phyloP scores from a whole-genome alignment of 2,329 filamentous ascomycete genomes.

The Colletotrichum sansevieriae region DNA sequence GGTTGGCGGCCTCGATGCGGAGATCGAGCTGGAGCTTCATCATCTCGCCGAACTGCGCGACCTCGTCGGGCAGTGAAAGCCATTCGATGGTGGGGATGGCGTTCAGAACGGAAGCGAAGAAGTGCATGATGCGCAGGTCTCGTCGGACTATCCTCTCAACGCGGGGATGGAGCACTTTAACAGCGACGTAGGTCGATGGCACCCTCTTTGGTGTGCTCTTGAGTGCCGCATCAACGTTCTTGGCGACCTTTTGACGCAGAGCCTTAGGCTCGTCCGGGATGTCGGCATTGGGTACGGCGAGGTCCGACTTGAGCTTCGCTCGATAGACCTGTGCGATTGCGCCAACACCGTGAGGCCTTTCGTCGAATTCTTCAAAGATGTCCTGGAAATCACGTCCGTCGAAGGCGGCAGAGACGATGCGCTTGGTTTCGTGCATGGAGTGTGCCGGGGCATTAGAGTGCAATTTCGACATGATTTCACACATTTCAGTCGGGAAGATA shows the following conservation, averaged over 20 bases:
- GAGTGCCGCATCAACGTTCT: constrained; percentile 86
- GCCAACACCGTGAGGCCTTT: constrained; percentile 89
- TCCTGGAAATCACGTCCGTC: constrained; percentile 83
- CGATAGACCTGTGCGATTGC: constrained; percentile 99
- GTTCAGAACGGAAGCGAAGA: constrained; percentile 89
- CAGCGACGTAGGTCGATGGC: constrained; percentile 91
- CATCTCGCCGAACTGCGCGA: constrained; percentile 95
- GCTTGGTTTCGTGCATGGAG: constrained; percentile 82
- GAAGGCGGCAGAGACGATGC: constrained; percentile 85
- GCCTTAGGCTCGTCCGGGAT: constrained; percentile 61
- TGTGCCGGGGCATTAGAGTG: constrained; percentile 96
- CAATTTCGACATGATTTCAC: constrained; percentile 90
- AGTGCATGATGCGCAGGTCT: constrained; percentile 92
- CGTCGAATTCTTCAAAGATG: constrained; percentile 96
- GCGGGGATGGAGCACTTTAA: constrained; percentile 94
- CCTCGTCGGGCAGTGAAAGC: constrained; percentile 95
- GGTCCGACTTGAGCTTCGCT: constrained; percentile 85
- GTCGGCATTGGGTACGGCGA: constrained; percentile 75
- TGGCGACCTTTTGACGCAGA: constrained; percentile 77
- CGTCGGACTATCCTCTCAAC: constrained; percentile 92
- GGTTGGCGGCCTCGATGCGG: constrained; percentile 92
- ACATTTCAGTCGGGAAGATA: constrained; percentile 95
- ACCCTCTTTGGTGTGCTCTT: constrained; percentile 89
- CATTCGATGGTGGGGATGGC: constrained; percentile 94
- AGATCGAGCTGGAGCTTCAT: constrained; percentile 98